phyloP scores from a whole-genome alignment of 2,329 filamentous ascomycete species.

The Colletotrichum liaoningense region DNA sequence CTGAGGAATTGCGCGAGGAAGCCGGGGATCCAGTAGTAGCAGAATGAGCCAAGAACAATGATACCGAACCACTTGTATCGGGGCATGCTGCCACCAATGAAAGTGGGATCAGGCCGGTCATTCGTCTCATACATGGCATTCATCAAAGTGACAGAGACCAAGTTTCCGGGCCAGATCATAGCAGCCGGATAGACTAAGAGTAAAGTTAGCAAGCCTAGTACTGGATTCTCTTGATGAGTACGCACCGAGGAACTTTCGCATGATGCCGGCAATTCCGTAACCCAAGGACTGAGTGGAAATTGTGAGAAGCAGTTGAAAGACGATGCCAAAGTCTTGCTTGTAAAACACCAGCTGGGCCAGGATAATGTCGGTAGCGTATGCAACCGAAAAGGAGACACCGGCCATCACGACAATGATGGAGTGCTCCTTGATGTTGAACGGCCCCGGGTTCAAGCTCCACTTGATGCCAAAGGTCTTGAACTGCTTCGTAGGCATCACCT shows the following conservation, averaged over 20 bases:
- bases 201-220: not conserved
- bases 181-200: constrained; percentile 69
- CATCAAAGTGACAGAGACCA: constrained; percentile 76
- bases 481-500: constrained; percentile 60
- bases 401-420: constrained; percentile 77
- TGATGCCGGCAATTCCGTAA: constrained; percentile 76
- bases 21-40: constrained; percentile 78
- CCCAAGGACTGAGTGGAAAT: constrained; percentile 77
- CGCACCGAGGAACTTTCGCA: constrained; percentile 71
- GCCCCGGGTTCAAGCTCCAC: constrained; percentile 73
- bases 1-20: constrained; percentile 77
- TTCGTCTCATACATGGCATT: constrained; percentile 77
- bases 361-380: constrained; percentile 81
- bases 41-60: constrained; percentile 67
- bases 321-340: constrained; percentile 74
- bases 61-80: constrained; percentile 74
- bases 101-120: constrained; percentile 58
- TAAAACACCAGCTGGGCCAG: constrained; percentile 79
- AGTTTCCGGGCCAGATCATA: constrained; percentile 80
- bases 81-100: constrained; percentile 73
- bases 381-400: constrained; percentile 75
- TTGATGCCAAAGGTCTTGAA: constrained; percentile 64
- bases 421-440: constrained; percentile 79
- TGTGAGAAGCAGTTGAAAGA: constrained; percentile 74
- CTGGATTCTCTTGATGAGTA: not conserved